Percentiles rank a stretch among this genome's conserved stretches.
phyloP scores from a whole-genome alignment of 2,329 filamentous ascomycete genomes.

The Ceratocystis diversiconidia region DNA sequence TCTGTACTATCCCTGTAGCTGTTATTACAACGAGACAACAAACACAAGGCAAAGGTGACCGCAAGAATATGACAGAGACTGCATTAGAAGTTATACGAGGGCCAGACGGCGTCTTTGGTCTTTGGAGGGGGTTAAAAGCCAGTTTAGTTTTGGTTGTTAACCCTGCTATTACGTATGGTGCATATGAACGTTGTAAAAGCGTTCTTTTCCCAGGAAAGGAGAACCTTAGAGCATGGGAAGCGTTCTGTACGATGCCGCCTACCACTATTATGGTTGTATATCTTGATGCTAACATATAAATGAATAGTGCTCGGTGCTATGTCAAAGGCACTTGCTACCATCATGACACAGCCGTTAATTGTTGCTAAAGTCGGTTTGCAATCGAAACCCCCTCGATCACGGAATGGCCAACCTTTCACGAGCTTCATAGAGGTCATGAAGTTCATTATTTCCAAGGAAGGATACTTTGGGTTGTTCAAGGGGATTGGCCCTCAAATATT shows the following conservation, averaged over 20 bases:
- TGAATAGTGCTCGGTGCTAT: slow-evolving; percentile 68
- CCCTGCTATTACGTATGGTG: slow-evolving; percentile 92
- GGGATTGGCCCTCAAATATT: slow-evolving; percentile 87
- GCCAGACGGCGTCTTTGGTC: slow-evolving; percentile 73
- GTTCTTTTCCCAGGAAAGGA: slow-evolving; percentile 62
- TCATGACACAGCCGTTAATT: slow-evolving; percentile 86
- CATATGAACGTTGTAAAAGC: slow-evolving; percentile 78
- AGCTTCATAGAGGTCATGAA: slow-evolving; percentile 88
- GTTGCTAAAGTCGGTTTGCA: slow-evolving; percentile 96
- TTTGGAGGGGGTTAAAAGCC: slow-evolving; percentile 93
- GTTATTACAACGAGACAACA: slow-evolving; percentile 94
- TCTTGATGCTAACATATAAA: not conserved
- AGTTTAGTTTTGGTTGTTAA: slow-evolving; percentile 93
- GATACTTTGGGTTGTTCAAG: slow-evolving; percentile 75
- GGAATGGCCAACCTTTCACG: slow-evolving; percentile 83
- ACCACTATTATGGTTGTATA: not conserved
- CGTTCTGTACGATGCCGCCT: slow-evolving; percentile 55
- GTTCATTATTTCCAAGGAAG: slow-evolving; percentile 85
- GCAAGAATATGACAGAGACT: slow-evolving; percentile 76
- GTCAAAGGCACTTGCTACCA: slow-evolving; percentile 83
- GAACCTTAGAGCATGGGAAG: slow-evolving; percentile 67
- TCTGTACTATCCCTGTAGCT: slow-evolving; percentile 92
- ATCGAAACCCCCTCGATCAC: slow-evolving; percentile 71
- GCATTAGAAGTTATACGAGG: slow-evolving; percentile 78
- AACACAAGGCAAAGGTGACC: slow-evolving; percentile 71